Evolutionary conservation across 2,329 filamentous ascomycete genomes (phyloP).

Genomic region (Ophiocordyceps unilateralis): DNA sequence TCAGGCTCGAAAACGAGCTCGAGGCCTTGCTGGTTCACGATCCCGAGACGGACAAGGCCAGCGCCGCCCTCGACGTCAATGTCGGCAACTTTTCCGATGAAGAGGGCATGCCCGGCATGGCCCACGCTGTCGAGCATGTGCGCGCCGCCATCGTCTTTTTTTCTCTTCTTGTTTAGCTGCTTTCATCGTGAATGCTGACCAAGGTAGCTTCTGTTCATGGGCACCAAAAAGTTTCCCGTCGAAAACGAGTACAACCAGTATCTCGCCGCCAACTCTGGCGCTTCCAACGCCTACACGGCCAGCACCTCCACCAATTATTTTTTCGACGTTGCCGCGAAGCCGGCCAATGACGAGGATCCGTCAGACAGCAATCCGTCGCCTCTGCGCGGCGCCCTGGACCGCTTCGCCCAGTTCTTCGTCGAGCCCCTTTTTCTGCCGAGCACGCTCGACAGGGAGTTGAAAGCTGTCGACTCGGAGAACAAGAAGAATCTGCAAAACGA

Average conservation of each 20-base stretch:
- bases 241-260: slow-evolving; percentile 96
- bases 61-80: slow-evolving; percentile 86
- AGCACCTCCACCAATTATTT: slow-evolving; percentile 93
- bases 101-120: slow-evolving; percentile 82
- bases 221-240: slow-evolving; percentile 89
- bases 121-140: slow-evolving; percentile 87
- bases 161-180: too few species aligned
- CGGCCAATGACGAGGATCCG: slow-evolving; percentile 40
- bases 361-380: slow-evolving; percentile 39
- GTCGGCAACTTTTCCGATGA: slow-evolving; percentile 92
- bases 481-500: slow-evolving; percentile 95
- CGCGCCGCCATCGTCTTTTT: background rate
- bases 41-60: slow-evolving; percentile 88
- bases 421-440: slow-evolving; percentile 71
- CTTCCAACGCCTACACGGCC: slow-evolving; percentile 89
- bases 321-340: slow-evolving; percentile 81
- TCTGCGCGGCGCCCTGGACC: slow-evolving; percentile 67
- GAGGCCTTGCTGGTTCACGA: slow-evolving; percentile 90
- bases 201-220: slow-evolving; percentile 78
- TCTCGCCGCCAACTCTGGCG: slow-evolving; percentile 73
- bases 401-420: slow-evolving; percentile 90
- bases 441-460: slow-evolving; percentile 72
- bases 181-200: background rate
- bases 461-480: slow-evolving; percentile 86
- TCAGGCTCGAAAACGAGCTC: slow-evolving; percentile 69